Evolutionary conservation across 2,329 filamentous ascomycete species (phyloP), one percentile per base, ranked within the genome.

Genomic region (Sclerotinia sclerotiorum): DNA sequence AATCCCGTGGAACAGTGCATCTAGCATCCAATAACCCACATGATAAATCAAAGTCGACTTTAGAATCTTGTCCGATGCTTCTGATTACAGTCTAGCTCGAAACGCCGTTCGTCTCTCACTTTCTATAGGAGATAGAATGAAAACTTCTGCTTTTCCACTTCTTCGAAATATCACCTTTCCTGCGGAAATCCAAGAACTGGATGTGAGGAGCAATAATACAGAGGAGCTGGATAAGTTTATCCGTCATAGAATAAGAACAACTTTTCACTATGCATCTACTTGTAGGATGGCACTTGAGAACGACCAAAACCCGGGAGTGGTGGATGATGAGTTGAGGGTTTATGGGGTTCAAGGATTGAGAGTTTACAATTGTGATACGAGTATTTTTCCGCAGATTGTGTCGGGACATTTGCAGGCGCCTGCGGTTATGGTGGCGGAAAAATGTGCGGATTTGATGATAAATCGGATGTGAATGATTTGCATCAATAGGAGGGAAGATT

Each of bases 291-390:
- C 46, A 58, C 46, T 46, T 3, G 48, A 54, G 15, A 13, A 61
- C 46, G 82, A 87, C 32, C 0, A 2, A 1, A 39, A 44, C 1
- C 44, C 55, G 24, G 74, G 74, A 2, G 73, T 76, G 3, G 74
- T 76, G 19, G 71, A 75, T 67, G 63, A 70, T 24, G 67, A 71
- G 58, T 70, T 75, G 24, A 64, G 64, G 29, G 74, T 76, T 11
- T 73, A 75, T 56, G 72, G 74, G 15, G 73, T 71, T 1, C 63
- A 69, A 39, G 73, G 72, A 32, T 69, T 75, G 19, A 68, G 74
- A 51, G 69, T 75, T n/a, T n/a, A n/a, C n/a, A n/a, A n/a, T 61
- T 73, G 72, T 46, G 74, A 75, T 72, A 71, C 71, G 21, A 69
- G 73, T 1, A 70, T 75, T 39, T 70, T 75, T 2, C 74, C 74